phyloP scores from a whole-genome alignment of 441 rosid species.

The Arabidopsis hybrid region DNA sequence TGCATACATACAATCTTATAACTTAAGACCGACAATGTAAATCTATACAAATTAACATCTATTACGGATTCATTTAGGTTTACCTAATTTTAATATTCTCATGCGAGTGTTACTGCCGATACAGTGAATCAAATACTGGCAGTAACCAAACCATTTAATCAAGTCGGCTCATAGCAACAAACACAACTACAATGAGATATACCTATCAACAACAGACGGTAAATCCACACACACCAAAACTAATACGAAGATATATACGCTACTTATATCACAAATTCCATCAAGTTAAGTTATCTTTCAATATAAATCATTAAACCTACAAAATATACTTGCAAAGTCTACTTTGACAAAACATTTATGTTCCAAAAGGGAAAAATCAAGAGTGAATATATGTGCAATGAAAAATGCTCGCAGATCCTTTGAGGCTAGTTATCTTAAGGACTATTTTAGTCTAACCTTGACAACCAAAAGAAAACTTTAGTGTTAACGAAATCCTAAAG shows the following conservation, averaged over 20 bases:
- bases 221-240: neutral
- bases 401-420: neutral
- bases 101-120: neutral
- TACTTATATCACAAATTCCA: neutral
- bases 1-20: neutral
- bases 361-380: neutral
- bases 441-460: slow-evolving; percentile 10
- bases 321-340: neutral
- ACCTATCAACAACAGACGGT: neutral
- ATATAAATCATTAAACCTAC: slow-evolving; percentile 5
- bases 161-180: neutral
- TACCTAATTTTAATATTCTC: neutral
- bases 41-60: neutral
- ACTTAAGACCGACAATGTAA: neutral
- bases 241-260: neutral
- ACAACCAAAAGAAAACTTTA: neutral
- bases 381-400: neutral
- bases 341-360: neutral
- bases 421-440: neutral
- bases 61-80: neutral
- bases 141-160: neutral
- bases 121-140: neutral
- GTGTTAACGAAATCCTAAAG: neutral
- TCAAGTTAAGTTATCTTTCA: neutral
- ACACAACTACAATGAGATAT: neutral